Evolutionary conservation across 805 yeast species (phyloP).

Genomic region (Hanseniaspora vineae): DNA sequence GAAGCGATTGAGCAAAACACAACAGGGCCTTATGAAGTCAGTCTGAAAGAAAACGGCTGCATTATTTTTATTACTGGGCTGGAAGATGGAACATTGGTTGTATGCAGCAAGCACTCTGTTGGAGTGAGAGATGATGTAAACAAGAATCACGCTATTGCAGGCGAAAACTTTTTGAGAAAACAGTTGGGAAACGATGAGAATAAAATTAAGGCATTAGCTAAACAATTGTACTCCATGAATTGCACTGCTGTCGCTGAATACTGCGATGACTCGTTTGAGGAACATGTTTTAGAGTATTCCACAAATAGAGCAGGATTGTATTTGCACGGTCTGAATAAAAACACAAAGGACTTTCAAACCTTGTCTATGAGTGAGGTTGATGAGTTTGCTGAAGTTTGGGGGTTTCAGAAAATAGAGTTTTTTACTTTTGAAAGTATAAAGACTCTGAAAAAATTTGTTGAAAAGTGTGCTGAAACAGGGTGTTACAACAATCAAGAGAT

Average conservation of each 20-base stretch:
- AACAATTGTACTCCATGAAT: conserved; percentile 33
- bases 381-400: conserved; percentile 51
- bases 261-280: conserved; percentile 90
- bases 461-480: conserved; percentile 51
- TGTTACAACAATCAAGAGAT: conserved; percentile 57
- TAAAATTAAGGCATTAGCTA: conserved; percentile 40
- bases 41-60: conserved; percentile 90
- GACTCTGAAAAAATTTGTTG: conserved; percentile 38
- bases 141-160: conserved; percentile 53
- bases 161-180: conserved; percentile 40
- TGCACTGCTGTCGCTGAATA: conserved; percentile 84
- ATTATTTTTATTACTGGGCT: conserved; percentile 73
- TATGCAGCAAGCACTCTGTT: conserved; percentile 84
- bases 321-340: conserved; percentile 75
- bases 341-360: conserved; percentile 51
- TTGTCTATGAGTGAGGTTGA: conserved; percentile 47
- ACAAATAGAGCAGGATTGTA: conserved; percentile 67
- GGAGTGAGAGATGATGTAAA: conserved; percentile 42
- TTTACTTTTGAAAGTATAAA: conserved; percentile 27
- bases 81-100: conserved; percentile 62
- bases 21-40: conserved; percentile 64
- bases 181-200: conserved; percentile 37
- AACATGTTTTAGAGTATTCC: conserved; percentile 70
- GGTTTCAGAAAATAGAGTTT: conserved; percentile 51
- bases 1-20: conserved; percentile 34